Evolutionary conservation across 495 filamentous ascomycete species (phyloP).

Genomic region (Neurospora hispaniola): DNA sequence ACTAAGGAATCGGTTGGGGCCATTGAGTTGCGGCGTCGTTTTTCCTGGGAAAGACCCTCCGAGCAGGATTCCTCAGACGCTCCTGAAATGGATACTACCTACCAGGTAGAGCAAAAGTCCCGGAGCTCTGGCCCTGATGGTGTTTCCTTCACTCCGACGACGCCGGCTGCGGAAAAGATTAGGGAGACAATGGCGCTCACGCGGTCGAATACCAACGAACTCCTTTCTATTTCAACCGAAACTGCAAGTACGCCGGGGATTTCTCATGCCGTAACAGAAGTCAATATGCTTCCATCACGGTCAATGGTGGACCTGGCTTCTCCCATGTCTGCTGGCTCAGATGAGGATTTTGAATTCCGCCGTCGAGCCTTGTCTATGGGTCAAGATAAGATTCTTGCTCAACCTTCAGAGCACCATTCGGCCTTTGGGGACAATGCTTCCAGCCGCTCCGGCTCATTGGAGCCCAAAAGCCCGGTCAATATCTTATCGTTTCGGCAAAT

Average conservation of each 20-base stretch:
- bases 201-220: not conserved
- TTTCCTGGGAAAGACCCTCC: constrained; percentile 43
- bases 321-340: constrained; percentile 20
- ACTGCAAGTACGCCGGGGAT: constrained; percentile 3
- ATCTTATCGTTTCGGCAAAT: constrained; percentile 61
- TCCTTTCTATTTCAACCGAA: not conserved
- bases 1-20: not conserved
- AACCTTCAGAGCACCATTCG: constrained; percentile 29
- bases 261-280: constrained; percentile 27
- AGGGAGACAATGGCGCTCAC: not conserved
- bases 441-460: not conserved
- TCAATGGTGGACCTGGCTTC: constrained; percentile 25
- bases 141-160: not conserved
- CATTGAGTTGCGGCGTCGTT: constrained; percentile 25
- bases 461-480: constrained; percentile 22
- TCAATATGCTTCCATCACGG: constrained; percentile 21
- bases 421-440: constrained; percentile 10
- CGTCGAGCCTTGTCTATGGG: constrained; percentile 23
- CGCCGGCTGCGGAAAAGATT: not conserved
- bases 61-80: constrained; percentile 7
- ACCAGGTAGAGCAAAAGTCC: constrained; percentile 5
- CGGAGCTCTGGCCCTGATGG: constrained; percentile 1
- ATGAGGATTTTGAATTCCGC: constrained; percentile 3
- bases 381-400: constrained; percentile 32
- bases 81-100: not conserved